Percentiles rank a stretch among this genome's conserved stretches.
phyloP scores from a whole-genome alignment of 257 asterid genomes.

The Mentha longifolia region DNA sequence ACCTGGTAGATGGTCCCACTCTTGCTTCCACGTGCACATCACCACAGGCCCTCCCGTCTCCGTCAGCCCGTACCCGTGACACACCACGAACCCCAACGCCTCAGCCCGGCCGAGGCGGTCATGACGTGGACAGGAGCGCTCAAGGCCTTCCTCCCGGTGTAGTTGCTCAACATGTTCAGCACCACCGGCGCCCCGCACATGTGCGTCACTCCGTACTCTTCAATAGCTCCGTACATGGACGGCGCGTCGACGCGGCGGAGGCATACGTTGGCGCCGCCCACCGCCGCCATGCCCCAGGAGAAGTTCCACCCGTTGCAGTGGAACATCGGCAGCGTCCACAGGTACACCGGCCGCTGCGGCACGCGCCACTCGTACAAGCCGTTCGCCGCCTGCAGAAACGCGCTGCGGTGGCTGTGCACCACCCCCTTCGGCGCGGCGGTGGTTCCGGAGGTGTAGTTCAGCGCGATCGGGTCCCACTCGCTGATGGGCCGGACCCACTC shows the following conservation, averaged over 20 bases:
- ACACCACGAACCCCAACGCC: constrained; percentile 35
- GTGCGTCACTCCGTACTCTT: constrained; percentile 34
- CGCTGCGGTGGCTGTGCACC: constrained; percentile 48
- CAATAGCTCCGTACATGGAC: constrained; percentile 23
- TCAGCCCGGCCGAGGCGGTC: constrained; percentile 35
- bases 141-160: constrained; percentile 13
- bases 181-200: constrained; percentile 52
- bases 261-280: constrained; percentile 51
- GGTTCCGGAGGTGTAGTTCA: constrained; percentile 65
- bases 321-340: constrained; percentile 45
- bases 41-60: constrained; percentile 43
- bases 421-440: constrained; percentile 58
- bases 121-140: constrained; percentile 25
- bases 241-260: constrained; percentile 44
- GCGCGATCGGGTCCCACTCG: constrained; percentile 50
- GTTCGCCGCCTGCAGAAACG: constrained; percentile 26
- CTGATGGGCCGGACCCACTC: constrained; percentile 39
- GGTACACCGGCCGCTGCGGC: constrained; percentile 42
- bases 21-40: constrained; percentile 41
- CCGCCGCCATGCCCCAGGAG: constrained; percentile 52
- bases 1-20: constrained; percentile 36
- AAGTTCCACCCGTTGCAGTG: constrained; percentile 58
- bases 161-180: constrained; percentile 42
- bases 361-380: constrained; percentile 41
- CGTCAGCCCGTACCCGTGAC: constrained; percentile 49